A percentile compares a stretch with the other conserved stretches of the same genome.
Evolutionary conservation across 768 basidiomycete species (phyloP).

Genomic region (Xanthoconium purpureum): DNA sequence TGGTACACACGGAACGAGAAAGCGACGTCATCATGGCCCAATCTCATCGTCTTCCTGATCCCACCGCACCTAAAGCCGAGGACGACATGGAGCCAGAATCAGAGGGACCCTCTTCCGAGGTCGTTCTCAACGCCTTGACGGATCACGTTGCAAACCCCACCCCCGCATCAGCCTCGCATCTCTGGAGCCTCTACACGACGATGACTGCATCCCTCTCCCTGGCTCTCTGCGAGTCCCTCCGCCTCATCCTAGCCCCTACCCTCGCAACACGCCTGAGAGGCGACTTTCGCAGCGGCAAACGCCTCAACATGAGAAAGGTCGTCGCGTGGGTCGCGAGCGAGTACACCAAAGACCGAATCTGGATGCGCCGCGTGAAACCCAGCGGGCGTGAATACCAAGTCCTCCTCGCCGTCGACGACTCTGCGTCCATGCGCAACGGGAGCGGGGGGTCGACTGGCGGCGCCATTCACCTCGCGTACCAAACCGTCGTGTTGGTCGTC

Average conservation of each 20-base stretch:
- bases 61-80: constrained; percentile 31
- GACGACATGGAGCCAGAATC: constrained; percentile 19
- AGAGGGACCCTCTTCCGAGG: constrained; percentile 18
- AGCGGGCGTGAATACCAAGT: constrained; percentile 95
- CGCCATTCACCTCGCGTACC: constrained; percentile 82
- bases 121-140: constrained; percentile 20
- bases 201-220: constrained; percentile 90
- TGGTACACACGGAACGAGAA: constrained; percentile 36
- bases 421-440: constrained; percentile 74
- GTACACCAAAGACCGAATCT: constrained; percentile 99
- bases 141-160: constrained; percentile 22
- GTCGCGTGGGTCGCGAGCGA: constrained; percentile 97
- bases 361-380: constrained; percentile 92
- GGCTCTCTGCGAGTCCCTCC: constrained; percentile 91
- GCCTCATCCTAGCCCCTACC: constrained; percentile 94
- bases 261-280: constrained; percentile 91
- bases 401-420: constrained; percentile 92
- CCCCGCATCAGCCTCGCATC: constrained; percentile 47
- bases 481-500: constrained; percentile 88
- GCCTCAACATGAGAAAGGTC: constrained; percentile 98
- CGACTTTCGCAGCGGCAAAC: constrained; percentile 96
- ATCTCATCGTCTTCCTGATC: constrained; percentile 20
- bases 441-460: constrained; percentile 8
- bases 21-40: neutral
- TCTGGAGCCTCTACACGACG: constrained; percentile 92